Percentiles rank a stretch among this genome's conserved stretches.
These are phyloP conservation scores for Cephaloascus fragrans DNA, from an alignment of 805 yeast species.

Conservation along the genomic window DNA sequence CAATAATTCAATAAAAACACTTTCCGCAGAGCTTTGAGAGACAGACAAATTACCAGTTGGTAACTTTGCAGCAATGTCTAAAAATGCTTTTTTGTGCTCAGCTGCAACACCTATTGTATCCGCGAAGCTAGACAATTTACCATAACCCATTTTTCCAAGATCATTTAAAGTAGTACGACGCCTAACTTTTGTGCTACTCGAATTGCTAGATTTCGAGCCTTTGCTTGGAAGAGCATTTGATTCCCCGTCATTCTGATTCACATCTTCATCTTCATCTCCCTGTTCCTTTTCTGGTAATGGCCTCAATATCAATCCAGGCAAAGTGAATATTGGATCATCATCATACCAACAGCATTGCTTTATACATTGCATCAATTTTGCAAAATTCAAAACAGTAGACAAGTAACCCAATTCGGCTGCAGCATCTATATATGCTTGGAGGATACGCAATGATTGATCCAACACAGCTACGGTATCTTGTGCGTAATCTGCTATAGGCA, in stretches of 20 bases:
- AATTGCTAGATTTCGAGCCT: neutral
- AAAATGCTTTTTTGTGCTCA: slow-evolving; percentile 37
- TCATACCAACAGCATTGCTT: slow-evolving; percentile 88
- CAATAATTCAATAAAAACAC: slow-evolving; percentile 32
- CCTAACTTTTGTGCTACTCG: slow-evolving; percentile 1
- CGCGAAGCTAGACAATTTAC: slow-evolving; percentile 23
- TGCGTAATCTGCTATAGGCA: slow-evolving; percentile 91
- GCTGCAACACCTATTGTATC: slow-evolving; percentile 29
- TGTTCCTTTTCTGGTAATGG: neutral
- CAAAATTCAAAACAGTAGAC: slow-evolving; percentile 47
- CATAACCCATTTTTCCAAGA: slow-evolving; percentile 31
- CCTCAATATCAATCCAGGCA: slow-evolving; percentile 34
- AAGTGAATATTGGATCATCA: slow-evolving; percentile 50
- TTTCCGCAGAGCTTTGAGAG: slow-evolving; percentile 21
- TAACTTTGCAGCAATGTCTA: slow-evolving; percentile 40
- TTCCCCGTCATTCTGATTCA: neutral
- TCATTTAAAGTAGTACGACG: slow-evolving; percentile 19
- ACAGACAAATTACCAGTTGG: slow-evolving; percentile 49
- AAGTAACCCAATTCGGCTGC: slow-evolving; percentile 76
- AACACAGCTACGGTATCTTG: slow-evolving; percentile 90
- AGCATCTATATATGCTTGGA: slow-evolving; percentile 88
- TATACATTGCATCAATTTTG: slow-evolving; percentile 71
- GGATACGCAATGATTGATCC: slow-evolving; percentile 88
- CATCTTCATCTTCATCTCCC: neutral
- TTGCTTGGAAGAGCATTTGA: no score